Conservation (phyloP, 2,329 filamentous ascomycete genomes). For the Fusarium sambucinum region DNA sequence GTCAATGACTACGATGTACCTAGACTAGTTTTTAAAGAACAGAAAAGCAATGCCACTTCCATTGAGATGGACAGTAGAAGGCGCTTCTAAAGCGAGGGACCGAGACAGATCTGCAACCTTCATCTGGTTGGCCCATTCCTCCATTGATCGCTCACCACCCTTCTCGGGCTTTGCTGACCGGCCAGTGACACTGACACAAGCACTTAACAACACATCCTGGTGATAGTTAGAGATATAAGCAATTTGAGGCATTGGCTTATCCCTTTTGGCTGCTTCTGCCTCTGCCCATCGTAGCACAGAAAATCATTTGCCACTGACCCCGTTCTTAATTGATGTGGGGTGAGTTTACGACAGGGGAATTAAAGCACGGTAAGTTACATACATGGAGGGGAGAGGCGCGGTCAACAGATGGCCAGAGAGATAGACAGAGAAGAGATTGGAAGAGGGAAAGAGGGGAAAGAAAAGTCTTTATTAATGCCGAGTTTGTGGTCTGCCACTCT, state of each 20-base stretch:
- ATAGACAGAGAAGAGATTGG: slow-evolving; percentile 21
- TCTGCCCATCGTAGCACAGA: slow-evolving; percentile 4
- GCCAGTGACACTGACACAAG: slow-evolving; percentile 13
- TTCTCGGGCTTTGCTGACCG: slow-evolving; percentile 20
- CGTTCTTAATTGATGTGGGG: slow-evolving; percentile 39
- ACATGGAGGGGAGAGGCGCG: slow-evolving; percentile 37
- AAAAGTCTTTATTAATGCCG: slow-evolving; percentile 13
- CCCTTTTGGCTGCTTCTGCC: neutral
- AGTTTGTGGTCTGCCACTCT: slow-evolving; percentile 9
- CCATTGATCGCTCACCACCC: slow-evolving; percentile 30
- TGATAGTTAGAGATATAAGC: slow-evolving; percentile 14
- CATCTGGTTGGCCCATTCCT: slow-evolving; percentile 24
- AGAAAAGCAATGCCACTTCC: slow-evolving; percentile 18
- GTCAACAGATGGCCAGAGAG: slow-evolving; percentile 18
- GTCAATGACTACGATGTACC: slow-evolving; percentile 11
- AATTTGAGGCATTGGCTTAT: slow-evolving; percentile 15
- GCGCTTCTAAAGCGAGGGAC: slow-evolving; percentile 14
- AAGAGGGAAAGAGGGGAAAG: slow-evolving; percentile 22
- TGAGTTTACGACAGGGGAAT: slow-evolving; percentile 37
- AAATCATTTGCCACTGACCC: slow-evolving; percentile 38
- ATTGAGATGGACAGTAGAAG: slow-evolving; percentile 24
- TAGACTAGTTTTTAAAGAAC: neutral
- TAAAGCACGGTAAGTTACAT: slow-evolving; percentile 28
- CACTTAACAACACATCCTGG: slow-evolving; percentile 4
- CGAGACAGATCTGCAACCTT: slow-evolving; percentile 43